Conservation (phyloP, 1,284 basidiomycete species). For the Cryptococcus jaspeensis region DNA sequence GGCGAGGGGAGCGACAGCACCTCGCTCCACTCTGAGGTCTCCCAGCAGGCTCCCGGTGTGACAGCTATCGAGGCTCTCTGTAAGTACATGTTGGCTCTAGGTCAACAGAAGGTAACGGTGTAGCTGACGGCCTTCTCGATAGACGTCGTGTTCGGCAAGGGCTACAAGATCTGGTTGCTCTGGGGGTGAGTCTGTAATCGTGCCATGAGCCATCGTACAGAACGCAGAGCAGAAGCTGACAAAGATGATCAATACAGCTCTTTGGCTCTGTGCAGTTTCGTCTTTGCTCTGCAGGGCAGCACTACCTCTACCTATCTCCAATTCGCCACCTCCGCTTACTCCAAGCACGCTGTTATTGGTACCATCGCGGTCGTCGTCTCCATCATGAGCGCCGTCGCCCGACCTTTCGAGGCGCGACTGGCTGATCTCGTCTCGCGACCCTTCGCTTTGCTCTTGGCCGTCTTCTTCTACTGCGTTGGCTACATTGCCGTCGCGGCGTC, state of each 20-base stretch:
- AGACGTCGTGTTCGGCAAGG: neutral
- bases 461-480: slow-evolving; percentile 8
- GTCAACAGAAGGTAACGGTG: too few relatives aligned
- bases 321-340: slow-evolving; percentile 37
- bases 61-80: slow-evolving; percentile 9
- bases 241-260: neutral
- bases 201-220: slow-evolving; percentile 2
- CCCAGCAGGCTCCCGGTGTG: slow-evolving; percentile 6
- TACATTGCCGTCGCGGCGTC: slow-evolving; percentile 14
- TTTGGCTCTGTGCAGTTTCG: slow-evolving; percentile 4
- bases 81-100: neutral
- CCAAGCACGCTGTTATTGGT: slow-evolving; percentile 34
- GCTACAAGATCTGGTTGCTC: neutral
- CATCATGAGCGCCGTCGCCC: slow-evolving; percentile 32
- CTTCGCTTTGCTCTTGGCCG: neutral
- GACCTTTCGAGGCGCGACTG: slow-evolving; percentile 33
- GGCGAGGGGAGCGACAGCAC: neutral
- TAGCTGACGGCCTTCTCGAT: neutral
- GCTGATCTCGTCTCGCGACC: slow-evolving; percentile 13
- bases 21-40: neutral
- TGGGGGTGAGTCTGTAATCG: neutral
- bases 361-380: slow-evolving; percentile 34
- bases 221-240: slow-evolving; percentile 4
- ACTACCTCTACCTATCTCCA: slow-evolving; percentile 13
- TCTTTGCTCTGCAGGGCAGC: slow-evolving; percentile 4